A percentile compares a stretch with the other conserved stretches of the same genome.
phyloP scores from a whole-genome alignment of 2,329 filamentous ascomycete species.

The Phialophora verrucosa region DNA sequence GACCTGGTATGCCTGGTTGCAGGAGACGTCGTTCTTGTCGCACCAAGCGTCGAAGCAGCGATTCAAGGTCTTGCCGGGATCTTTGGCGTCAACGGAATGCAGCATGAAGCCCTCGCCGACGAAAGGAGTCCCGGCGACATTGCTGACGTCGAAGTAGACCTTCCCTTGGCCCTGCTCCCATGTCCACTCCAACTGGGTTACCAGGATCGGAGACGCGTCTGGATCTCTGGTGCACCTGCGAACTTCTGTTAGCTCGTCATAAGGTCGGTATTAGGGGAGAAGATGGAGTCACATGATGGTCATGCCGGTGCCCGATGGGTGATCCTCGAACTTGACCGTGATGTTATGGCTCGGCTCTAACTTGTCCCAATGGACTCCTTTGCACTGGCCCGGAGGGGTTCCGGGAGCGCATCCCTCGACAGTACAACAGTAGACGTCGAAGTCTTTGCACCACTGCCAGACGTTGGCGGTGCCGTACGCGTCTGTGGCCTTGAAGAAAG shows the following conservation, averaged over 20 bases:
- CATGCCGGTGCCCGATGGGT: not conserved
- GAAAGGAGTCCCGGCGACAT: conserved; percentile 51
- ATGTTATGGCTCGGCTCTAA: not conserved
- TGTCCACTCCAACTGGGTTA: conserved; percentile 47
- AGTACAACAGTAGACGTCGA: not conserved
- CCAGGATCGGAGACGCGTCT: conserved; percentile 7
- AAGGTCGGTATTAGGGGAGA: not conserved
- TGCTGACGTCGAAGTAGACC: conserved; percentile 51
- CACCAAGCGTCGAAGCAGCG: conserved; percentile 22
- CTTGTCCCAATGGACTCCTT: not conserved
- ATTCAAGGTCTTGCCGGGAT: conserved; percentile 1
- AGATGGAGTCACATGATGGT: not conserved
- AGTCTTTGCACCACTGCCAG: not conserved
- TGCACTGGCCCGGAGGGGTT: not conserved
- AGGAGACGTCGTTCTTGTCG: conserved; percentile 16
- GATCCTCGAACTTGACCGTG: not conserved
- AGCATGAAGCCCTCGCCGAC: conserved; percentile 34
- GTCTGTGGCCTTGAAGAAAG: not conserved
- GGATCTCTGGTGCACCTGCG: conserved; percentile 24
- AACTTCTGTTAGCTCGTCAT: not conserved
- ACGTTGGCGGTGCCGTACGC: conserved; percentile 1
- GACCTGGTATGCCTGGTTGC: conserved; percentile 25
- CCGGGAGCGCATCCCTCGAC: not conserved
- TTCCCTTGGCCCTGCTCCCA: conserved; percentile 42
- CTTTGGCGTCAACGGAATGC: conserved; percentile 13